Evolutionary conservation across 768 basidiomycete species (phyloP).

Genomic region (Russula abietina): DNA sequence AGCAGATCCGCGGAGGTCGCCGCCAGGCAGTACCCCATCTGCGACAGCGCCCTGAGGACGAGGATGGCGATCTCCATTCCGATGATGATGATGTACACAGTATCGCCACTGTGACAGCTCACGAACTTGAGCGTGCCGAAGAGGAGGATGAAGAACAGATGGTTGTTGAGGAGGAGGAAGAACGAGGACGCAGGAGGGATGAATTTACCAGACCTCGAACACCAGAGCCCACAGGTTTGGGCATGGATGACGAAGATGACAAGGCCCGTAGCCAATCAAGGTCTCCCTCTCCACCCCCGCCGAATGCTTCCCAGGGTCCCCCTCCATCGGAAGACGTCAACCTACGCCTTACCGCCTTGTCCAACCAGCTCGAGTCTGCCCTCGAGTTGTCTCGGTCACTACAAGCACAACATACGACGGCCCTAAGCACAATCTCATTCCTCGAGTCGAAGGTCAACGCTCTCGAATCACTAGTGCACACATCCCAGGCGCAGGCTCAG

Average conservation of each 20-base stretch:
- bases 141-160: slow-evolving; percentile 67
- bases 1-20: slow-evolving; percentile 29
- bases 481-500: slow-evolving; percentile 39
- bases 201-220: slow-evolving; percentile 70
- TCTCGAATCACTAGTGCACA: slow-evolving; percentile 64
- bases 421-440: slow-evolving; percentile 64
- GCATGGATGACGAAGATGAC: slow-evolving; percentile 43
- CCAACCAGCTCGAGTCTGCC: slow-evolving; percentile 70
- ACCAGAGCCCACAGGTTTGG: slow-evolving; percentile 68
- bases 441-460: slow-evolving; percentile 62
- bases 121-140: slow-evolving; percentile 64
- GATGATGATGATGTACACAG: slow-evolving; percentile 63
- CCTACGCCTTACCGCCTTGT: slow-evolving; percentile 52
- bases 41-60: slow-evolving; percentile 20
- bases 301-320: slow-evolving; percentile 19
- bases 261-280: slow-evolving; percentile 32
- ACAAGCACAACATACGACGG: slow-evolving; percentile 70
- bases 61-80: slow-evolving; percentile 32
- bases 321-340: slow-evolving; percentile 50
- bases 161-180: slow-evolving; percentile 38
- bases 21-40: slow-evolving; percentile 17
- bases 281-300: slow-evolving; percentile 28
- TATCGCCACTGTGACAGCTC: slow-evolving; percentile 62
- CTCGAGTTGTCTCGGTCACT: slow-evolving; percentile 65
- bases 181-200: slow-evolving; percentile 40